These are phyloP conservation scores for Solanum pimpinellifolium DNA, from an alignment of 257 asterid genomes.

Conservation along the genomic window DNA sequence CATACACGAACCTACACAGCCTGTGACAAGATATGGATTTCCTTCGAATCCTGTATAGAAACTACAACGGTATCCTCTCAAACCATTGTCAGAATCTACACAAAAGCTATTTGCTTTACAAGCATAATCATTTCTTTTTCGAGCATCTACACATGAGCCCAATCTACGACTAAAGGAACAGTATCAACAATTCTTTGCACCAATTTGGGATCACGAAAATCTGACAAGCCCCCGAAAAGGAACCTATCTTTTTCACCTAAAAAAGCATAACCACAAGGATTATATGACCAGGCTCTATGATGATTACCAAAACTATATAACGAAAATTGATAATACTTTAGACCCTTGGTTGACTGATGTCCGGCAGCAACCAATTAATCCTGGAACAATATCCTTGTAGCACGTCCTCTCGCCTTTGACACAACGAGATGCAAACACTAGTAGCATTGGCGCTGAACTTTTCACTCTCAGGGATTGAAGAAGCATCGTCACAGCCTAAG, in stretches of 20 bases:
- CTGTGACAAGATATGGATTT: neutral
- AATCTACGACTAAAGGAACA: neutral
- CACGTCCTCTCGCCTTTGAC: constrained; percentile 31
- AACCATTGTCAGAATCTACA: neutral
- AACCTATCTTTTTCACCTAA: constrained; percentile 38
- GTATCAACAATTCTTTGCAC: constrained; percentile 2
- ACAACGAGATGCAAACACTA: constrained; percentile 40
- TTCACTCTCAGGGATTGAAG: neutral
- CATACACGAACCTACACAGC: neutral
- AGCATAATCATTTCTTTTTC: neutral
- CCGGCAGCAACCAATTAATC: no score
- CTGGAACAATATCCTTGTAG: constrained; percentile 1
- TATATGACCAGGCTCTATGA: constrained; percentile 18
- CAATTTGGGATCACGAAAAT: constrained; percentile 38
- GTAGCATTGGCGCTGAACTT: constrained; percentile 19
- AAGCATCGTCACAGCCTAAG: constrained; percentile 54
- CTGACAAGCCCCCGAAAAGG: constrained; percentile 34
- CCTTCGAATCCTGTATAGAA: neutral
- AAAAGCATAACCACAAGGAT: constrained; percentile 57
- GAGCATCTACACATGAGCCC: neutral
- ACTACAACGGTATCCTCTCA: neutral
- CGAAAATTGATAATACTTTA: neutral
- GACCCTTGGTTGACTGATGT: constrained; percentile 16
- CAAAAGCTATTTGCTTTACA: neutral
- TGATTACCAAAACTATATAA: constrained; percentile 16